Evolutionary conservation across 179 eudicot genomes (phyloP).

Genomic region (Patellifolia procumbens): DNA sequence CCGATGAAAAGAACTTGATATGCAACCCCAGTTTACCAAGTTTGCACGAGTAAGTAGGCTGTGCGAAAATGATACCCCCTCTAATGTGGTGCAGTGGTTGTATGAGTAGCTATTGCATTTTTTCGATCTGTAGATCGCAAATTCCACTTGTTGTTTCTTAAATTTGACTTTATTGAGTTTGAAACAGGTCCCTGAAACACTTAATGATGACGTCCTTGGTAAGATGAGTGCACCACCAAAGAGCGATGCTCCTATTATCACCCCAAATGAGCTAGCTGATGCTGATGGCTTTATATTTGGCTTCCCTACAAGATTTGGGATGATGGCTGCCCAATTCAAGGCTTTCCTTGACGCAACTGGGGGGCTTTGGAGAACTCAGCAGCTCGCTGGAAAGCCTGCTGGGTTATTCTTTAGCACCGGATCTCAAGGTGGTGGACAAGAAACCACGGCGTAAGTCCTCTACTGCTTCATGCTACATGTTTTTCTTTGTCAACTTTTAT

Average conservation of each 20-base stretch:
- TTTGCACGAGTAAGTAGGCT: neutral
- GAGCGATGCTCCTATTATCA: slow-evolving; percentile 53
- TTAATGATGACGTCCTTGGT: slow-evolving; percentile 59
- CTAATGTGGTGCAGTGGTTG: neutral
- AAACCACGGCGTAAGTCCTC: slow-evolving; percentile 73
- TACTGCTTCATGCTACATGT: neutral
- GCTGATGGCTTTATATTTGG: slow-evolving; percentile 84
- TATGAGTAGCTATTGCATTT: neutral
- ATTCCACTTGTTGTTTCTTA: neutral
- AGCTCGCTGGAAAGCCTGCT: slow-evolving; percentile 82
- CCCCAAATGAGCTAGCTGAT: slow-evolving; percentile 52
- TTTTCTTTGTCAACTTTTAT: neutral
- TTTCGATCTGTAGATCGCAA: neutral
- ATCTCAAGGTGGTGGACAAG: slow-evolving; percentile 86
- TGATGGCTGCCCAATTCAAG: slow-evolving; percentile 88
- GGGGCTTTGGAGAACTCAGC: slow-evolving; percentile 65
- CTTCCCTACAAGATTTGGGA: slow-evolving; percentile 79
- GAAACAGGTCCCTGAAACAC: slow-evolving; percentile 71
- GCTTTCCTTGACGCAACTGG: slow-evolving; percentile 77
- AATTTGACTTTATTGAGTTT: slow-evolving; percentile 17
- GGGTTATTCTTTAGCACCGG: slow-evolving; percentile 76
- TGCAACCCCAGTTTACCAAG: neutral
- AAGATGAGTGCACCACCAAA: slow-evolving; percentile 78
- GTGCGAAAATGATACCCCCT: neutral
- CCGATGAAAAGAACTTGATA: neutral